Evolutionary conservation across 2,329 filamentous ascomycete species (phyloP).

Genomic region (Alternaria dauci): DNA sequence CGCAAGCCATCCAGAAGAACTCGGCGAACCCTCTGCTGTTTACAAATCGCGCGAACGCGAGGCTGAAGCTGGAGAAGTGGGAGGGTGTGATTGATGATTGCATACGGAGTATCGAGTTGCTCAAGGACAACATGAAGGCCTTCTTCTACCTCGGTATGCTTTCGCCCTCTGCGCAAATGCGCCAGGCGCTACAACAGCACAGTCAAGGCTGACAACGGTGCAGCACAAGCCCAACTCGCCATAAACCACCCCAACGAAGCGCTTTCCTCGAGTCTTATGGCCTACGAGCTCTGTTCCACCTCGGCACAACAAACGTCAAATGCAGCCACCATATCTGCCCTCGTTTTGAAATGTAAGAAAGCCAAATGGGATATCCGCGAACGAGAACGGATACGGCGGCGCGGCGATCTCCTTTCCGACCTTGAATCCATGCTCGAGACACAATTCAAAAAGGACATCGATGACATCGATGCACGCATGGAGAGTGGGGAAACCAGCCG

Average conservation of each 20-base stretch:
- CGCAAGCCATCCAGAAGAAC: conserved; percentile 81
- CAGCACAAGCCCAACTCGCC: conserved; percentile 79
- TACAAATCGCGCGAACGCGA: conserved; percentile 87
- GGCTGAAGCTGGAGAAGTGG: conserved; percentile 77
- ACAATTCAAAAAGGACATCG: conserved; percentile 44
- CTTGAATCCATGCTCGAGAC: conserved; percentile 57
- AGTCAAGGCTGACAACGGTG: conserved; percentile 21
- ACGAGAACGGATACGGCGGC: conserved; percentile 64
- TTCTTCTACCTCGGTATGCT: conserved; percentile 72
- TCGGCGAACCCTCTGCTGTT: conserved; percentile 80
- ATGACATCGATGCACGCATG: conserved; percentile 51
- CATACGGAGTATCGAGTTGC: conserved; percentile 73
- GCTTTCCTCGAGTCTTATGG: conserved; percentile 71
- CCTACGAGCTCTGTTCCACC: conserved; percentile 73
- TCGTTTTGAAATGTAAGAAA: conserved; percentile 84
- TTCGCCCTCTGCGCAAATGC: not conserved
- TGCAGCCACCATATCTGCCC: conserved; percentile 73
- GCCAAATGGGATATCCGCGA: conserved; percentile 84
- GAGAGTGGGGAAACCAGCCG: conserved; percentile 50
- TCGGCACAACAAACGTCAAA: conserved; percentile 68
- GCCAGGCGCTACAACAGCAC: not conserved
- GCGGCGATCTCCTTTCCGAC: conserved; percentile 67
- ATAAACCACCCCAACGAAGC: conserved; percentile 77
- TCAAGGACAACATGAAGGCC: conserved; percentile 77
- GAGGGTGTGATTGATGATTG: conserved; percentile 81